Conservation (phyloP, 352 stramenopile species). For the Phytopythium litorale region DNA sequence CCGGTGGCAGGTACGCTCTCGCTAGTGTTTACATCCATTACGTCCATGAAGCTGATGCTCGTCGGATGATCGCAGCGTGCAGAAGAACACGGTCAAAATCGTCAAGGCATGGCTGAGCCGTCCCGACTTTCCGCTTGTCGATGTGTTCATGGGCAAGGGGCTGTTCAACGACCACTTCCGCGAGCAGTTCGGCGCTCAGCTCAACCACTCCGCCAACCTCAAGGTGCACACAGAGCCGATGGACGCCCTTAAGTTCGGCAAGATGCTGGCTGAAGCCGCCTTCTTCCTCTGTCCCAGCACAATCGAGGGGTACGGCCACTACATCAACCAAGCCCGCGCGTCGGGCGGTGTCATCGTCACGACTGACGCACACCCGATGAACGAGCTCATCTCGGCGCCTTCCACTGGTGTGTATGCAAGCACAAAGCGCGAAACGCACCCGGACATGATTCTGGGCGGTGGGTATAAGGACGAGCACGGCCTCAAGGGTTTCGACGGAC, state of each 20-base stretch:
- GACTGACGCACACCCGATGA: conserved; percentile 57
- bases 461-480: conserved; percentile 18
- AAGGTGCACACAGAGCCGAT: conserved; percentile 20
- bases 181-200: conserved; percentile 11
- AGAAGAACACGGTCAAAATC: conserved; percentile 13
- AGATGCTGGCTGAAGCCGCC: conserved; percentile 31
- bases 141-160: conserved; percentile 27
- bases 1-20: conserved; percentile 28
- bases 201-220: conserved; percentile 27
- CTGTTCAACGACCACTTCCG: conserved; percentile 16
- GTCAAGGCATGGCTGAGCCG: conserved; percentile 50
- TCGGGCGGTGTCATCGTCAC: conserved; percentile 44
- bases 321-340: conserved; percentile 56
- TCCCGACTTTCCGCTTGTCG: conserved; percentile 36
- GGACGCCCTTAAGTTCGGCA: conserved; percentile 25
- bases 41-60: too few relatives aligned
- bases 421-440: conserved; percentile 8
- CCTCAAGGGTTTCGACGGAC: conserved; percentile 18
- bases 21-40: too few relatives aligned
- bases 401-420: conserved; percentile 15
- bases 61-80: too few relatives aligned
- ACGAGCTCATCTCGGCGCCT: conserved; percentile 34
- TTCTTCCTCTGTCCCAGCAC: conserved; percentile 59
- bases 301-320: too few relatives aligned
- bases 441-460: conserved; percentile 15